A percentile compares a stretch with the other conserved stretches of the same genome.
phyloP scores from a whole-genome alignment of 2,329 filamentous ascomycete genomes.

The Herpotrichia juniperi region DNA sequence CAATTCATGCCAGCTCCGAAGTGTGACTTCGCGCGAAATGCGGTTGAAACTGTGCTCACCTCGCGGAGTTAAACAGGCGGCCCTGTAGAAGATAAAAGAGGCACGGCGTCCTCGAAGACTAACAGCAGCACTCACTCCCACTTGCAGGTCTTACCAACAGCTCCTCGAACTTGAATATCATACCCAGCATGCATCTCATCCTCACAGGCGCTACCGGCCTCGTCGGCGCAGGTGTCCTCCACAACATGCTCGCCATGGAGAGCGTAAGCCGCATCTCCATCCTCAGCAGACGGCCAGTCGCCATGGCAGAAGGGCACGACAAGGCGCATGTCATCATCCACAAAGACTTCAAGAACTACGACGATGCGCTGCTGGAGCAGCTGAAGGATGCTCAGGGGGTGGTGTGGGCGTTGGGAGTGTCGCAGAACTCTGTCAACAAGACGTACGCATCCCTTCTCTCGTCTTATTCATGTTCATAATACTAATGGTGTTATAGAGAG shows the following conservation, averaged over 20 bases:
- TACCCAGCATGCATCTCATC: constrained; percentile 47
- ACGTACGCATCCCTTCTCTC: constrained; percentile 53
- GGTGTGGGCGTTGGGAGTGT: constrained; percentile 76
- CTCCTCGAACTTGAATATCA: not conserved
- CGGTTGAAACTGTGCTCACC: not conserved
- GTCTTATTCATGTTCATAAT: not conserved
- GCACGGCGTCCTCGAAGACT: not conserved
- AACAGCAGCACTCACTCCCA: not conserved
- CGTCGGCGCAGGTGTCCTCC: constrained; percentile 47
- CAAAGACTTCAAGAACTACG: constrained; percentile 69
- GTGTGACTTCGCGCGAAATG: not conserved
- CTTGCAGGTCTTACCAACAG: not conserved
- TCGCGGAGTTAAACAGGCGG: not conserved
- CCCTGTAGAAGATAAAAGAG: not conserved
- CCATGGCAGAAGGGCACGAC: constrained; percentile 65
- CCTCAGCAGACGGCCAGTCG: constrained; percentile 68
- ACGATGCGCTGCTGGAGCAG: constrained; percentile 61
- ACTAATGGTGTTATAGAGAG: constrained; percentile 46
- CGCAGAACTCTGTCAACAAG: constrained; percentile 63
- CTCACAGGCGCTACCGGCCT: constrained; percentile 53
- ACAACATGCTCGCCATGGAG: constrained; percentile 43
- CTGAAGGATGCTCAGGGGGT: constrained; percentile 70
- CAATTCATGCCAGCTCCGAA: no score
- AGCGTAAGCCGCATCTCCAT: constrained; percentile 70
- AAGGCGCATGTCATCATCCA: constrained; percentile 72